phyloP scores from a whole-genome alignment of 345 rosid genomes.

The Lepidium aucheri region DNA sequence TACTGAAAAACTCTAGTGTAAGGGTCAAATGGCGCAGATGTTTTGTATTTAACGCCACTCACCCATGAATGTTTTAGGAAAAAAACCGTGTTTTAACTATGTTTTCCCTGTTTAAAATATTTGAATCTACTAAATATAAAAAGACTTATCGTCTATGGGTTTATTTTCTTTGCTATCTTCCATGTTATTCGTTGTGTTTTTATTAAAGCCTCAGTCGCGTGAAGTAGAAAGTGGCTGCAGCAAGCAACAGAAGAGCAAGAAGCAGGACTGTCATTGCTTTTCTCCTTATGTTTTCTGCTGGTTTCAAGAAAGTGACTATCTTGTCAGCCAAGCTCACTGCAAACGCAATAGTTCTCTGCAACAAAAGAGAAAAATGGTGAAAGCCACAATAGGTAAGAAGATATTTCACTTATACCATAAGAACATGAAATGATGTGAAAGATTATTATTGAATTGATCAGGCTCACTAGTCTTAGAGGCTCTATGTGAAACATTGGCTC shows the following conservation, averaged over 20 bases:
- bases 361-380: background rate
- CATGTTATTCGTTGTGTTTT: background rate
- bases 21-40: slow-evolving; percentile 34
- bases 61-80: slow-evolving; percentile 29
- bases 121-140: slow-evolving; percentile 3
- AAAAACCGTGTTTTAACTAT: slow-evolving; percentile 1
- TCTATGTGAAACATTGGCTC: slow-evolving; percentile 62
- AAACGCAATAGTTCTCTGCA: slow-evolving; percentile 39
- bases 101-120: background rate
- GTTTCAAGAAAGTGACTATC: slow-evolving; percentile 17
- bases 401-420: background rate
- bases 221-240: slow-evolving; percentile 24
- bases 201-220: slow-evolving; percentile 4
- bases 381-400: background rate
- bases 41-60: slow-evolving; percentile 43
- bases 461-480: slow-evolving; percentile 51
- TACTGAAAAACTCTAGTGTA: slow-evolving; percentile 33
- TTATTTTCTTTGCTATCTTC: background rate
- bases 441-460: background rate
- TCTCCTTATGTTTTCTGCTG: slow-evolving; percentile 11
- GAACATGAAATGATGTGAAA: background rate
- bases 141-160: background rate
- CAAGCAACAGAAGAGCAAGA: slow-evolving; percentile 19
- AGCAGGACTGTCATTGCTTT: background rate
- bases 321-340: slow-evolving; percentile 25